A percentile compares a stretch with the other conserved stretches of the same genome.
Evolutionary conservation across 164 flowering plant genomes (phyloP).

Genomic region (Cinnamomum micranthum): DNA sequence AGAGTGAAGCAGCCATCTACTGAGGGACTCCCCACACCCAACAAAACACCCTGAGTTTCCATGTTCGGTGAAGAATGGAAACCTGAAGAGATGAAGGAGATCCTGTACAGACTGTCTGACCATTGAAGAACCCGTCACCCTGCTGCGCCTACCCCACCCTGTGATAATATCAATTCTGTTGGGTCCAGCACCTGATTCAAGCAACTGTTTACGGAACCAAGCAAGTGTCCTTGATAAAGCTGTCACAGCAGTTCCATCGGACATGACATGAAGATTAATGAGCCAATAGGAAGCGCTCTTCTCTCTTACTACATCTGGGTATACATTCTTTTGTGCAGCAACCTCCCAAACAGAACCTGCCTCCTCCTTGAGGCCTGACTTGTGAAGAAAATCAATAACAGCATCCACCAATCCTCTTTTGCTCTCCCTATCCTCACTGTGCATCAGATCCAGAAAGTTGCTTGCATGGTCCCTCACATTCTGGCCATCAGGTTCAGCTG

Average conservation of each 20-base stretch:
- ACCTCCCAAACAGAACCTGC: conserved; percentile 98
- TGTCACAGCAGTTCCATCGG: conserved; percentile 93
- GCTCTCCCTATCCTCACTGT: conserved; percentile 88
- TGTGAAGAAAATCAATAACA: conserved; percentile 89
- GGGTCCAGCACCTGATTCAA: conserved; percentile 61
- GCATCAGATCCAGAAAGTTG: conserved; percentile 78
- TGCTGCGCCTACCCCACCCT: conserved; percentile 96
- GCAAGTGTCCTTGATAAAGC: conserved; percentile 93
- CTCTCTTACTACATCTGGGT: conserved; percentile 80
- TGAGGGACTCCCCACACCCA: conserved; percentile 88
- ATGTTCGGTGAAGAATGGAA: conserved; percentile 76
- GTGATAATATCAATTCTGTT: conserved; percentile 84
- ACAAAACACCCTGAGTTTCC: conserved; percentile 93
- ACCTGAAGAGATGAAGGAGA: conserved; percentile 61
- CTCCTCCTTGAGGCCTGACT: conserved; percentile 91
- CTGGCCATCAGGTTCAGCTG: conserved; percentile 79
- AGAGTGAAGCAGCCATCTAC: conserved; percentile 65
- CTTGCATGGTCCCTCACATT: conserved; percentile 78
- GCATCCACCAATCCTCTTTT: conserved; percentile 94
- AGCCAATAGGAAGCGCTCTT: conserved; percentile 85
- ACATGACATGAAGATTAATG: conserved; percentile 96
- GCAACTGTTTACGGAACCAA: conserved; percentile 70
- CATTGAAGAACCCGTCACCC: conserved; percentile 84
- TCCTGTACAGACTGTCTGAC: conserved; percentile 86
- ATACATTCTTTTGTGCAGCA: conserved; percentile 84